phyloP scores from a whole-genome alignment of 1,284 basidiomycete species.

The Ustilago trichophora region DNA sequence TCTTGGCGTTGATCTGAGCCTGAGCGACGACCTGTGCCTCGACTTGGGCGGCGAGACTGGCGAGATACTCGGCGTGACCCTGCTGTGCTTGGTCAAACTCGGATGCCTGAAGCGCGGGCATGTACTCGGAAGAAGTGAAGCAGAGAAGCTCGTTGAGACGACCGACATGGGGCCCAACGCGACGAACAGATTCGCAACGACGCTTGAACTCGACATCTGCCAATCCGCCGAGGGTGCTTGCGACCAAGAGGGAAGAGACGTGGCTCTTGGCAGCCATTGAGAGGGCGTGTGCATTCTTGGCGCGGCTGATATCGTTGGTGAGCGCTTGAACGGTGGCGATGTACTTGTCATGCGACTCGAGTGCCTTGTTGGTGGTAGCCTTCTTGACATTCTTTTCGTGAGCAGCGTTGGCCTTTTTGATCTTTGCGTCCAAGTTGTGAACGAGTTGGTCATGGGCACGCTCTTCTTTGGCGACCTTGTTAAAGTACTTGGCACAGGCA shows the following conservation, averaged over 20 bases:
- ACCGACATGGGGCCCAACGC: constrained; percentile 54
- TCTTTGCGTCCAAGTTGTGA: constrained; percentile 57
- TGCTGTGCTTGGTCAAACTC: constrained; percentile 51
- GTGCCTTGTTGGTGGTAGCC: constrained; percentile 33
- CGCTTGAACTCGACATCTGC: constrained; percentile 61
- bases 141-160: constrained; percentile 54
- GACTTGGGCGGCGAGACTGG: constrained; percentile 41
- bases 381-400: constrained; percentile 62
- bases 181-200: constrained; percentile 59
- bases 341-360: constrained; percentile 64
- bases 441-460: constrained; percentile 59
- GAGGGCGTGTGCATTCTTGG: constrained; percentile 47
- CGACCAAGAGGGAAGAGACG: constrained; percentile 45
- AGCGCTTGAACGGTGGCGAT: constrained; percentile 54
- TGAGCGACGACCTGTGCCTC: constrained; percentile 34
- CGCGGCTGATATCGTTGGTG: constrained; percentile 55
- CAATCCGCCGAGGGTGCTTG: constrained; percentile 54
- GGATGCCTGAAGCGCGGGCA: constrained; percentile 57
- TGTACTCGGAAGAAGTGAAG: constrained; percentile 56
- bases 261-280: constrained; percentile 58
- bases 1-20: constrained; percentile 44
- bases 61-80: constrained; percentile 48
- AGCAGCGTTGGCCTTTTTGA: constrained; percentile 62
- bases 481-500: constrained; percentile 62
- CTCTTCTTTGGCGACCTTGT: constrained; percentile 65